These are phyloP conservation scores for Hyaloraphidium curvatum DNA, from an alignment of 192 early-diverging fungal species.

Conservation along the genomic window DNA sequence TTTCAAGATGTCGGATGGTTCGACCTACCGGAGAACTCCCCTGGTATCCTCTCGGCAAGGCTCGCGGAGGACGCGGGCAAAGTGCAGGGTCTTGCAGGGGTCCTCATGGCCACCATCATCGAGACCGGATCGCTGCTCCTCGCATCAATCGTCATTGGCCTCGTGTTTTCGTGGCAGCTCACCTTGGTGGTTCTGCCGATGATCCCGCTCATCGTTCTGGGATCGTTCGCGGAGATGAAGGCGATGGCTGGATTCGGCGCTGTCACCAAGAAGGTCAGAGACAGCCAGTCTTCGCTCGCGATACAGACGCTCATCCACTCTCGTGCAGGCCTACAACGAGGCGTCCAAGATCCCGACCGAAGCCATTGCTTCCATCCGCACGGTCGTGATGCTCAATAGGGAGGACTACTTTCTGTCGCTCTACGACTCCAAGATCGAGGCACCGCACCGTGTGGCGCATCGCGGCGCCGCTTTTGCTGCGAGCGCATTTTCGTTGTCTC, in stretches of 20 bases:
- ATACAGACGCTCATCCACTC: background rate
- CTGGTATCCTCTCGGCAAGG: constrained; percentile 58
- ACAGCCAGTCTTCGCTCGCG: too few relatives aligned
- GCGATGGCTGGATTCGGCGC: too few relatives aligned
- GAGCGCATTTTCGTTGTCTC: constrained; percentile 52
- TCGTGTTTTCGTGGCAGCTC: constrained; percentile 33
- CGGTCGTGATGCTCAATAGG: constrained; percentile 54
- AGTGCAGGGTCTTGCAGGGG: constrained; percentile 19
- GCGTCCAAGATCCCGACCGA: constrained; percentile 61
- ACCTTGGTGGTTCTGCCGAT: constrained; percentile 61
- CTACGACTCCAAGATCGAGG: constrained; percentile 30
- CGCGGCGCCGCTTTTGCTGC: constrained; percentile 38
- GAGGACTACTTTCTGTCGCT: constrained; percentile 22
- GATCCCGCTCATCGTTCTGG: constrained; percentile 41
- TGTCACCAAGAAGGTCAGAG: too few relatives aligned
- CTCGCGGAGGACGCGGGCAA: constrained; percentile 56
- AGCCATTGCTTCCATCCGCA: constrained; percentile 63
- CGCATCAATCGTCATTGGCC: background rate
- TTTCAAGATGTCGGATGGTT: constrained; percentile 80
- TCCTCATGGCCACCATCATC: background rate
- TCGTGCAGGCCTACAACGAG: constrained; percentile 31
- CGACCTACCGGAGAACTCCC: constrained; percentile 29
- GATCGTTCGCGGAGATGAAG: background rate
- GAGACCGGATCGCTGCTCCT: background rate
- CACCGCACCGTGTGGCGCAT: constrained; percentile 46